Percentiles rank a stretch among this genome's conserved stretches.
phyloP scores from a whole-genome alignment of 1,284 basidiomycete species.

The Sporisorium sorghi region DNA sequence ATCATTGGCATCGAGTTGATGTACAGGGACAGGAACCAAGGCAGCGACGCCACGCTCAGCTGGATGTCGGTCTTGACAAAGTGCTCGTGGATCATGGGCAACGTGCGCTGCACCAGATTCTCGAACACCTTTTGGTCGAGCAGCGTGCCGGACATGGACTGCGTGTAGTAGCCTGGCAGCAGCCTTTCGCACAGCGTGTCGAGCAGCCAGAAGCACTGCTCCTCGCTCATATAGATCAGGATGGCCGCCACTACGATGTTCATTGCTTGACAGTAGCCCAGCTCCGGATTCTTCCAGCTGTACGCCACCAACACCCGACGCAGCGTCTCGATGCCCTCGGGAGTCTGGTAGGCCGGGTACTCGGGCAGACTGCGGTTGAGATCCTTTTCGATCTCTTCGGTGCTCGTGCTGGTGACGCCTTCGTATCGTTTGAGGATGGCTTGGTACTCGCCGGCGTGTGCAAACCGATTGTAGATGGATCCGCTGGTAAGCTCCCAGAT shows the following conservation, averaged over 20 bases:
- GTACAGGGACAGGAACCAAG: conserved; percentile 91
- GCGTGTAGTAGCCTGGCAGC: conserved; percentile 95
- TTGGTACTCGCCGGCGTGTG: conserved; percentile 87
- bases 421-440: conserved; percentile 81
- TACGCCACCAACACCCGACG: conserved; percentile 94
- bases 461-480: conserved; percentile 86
- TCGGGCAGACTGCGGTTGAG: conserved; percentile 77
- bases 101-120: conserved; percentile 84
- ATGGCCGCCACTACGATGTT: conserved; percentile 87
- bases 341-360: conserved; percentile 65
- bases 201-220: conserved; percentile 97
- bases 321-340: conserved; percentile 73
- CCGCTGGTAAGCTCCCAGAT: conserved; percentile 98
- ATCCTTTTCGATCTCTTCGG: conserved; percentile 99
- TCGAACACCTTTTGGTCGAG: conserved; percentile 98
- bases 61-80: conserved; percentile 93
- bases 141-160: conserved; percentile 98
- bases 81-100: conserved; percentile 87
- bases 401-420: conserved; percentile 85
- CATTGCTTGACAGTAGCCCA: conserved; percentile 69
- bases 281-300: conserved; percentile 94
- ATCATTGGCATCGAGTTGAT: conserved; percentile 99
- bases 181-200: conserved; percentile 94
- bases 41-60: conserved; percentile 93
- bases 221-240: conserved; percentile 97